Base-by-base conservation (phyloP, 2,329 filamentous ascomycete genomes). In the Cryphonectria japonica region DNA sequence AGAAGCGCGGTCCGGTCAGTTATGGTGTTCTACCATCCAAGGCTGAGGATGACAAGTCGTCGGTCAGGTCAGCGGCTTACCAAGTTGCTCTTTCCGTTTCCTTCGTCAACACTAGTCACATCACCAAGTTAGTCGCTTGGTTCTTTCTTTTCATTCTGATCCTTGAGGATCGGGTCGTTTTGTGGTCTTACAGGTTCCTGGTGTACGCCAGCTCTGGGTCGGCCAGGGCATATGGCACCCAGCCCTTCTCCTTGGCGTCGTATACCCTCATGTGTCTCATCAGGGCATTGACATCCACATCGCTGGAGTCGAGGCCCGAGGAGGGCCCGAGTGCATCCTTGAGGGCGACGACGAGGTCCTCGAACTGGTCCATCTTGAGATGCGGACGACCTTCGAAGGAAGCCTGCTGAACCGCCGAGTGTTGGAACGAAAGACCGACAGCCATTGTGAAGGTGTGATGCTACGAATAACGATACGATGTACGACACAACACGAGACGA, bases 271-370 rank as follows among this genome's bases (percentile, higher is more conserved):
- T 97, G 74, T 95, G 80, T 37, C 84, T 82, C 70, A 88, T 89
- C 68, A 98, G 85, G 76, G 92, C 86, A 68, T 87, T 83, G 69
- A 94, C 89, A 76, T 97, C 89, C 75, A 97, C 89, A 78, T 96
- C 93, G 60, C 91, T 91, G 46, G 92, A 96, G 72, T 92, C 90
- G 76, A 97, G 86, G 3, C 94, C 94, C 16, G 92, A 96, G 71
- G 90, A 93, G 3, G 93, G 92, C 2, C 94, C 94, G 6, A 98
- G 87, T 34, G 89, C 89, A 69, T 87, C 83, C 77, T 91, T 94
- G 76, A 97, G 88, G n/a, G 89, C 88, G 71, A 87, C 78, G 69
- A 97, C 92, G 62, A 97, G 89, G 68, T 84, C 80, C 52, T 94
- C 88, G 78, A 97, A 96, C 16, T 77, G 74, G 19, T 80, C 78